Evolutionary conservation across 176 grass and related monocot genomes (phyloP).

Genomic region (Aegilops umbellulata): DNA sequence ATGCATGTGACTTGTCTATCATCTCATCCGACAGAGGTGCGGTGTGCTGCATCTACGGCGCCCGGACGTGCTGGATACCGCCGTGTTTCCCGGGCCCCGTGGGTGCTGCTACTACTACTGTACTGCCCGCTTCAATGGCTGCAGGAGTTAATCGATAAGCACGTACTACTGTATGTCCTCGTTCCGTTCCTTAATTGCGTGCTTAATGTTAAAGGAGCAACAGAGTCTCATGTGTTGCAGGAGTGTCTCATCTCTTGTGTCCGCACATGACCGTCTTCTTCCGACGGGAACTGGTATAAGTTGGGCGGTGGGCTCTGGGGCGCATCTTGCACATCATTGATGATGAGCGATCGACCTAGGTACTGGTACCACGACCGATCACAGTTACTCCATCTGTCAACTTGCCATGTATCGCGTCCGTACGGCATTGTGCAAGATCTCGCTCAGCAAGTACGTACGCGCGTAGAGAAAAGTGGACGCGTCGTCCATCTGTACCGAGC

Average conservation of each 20-base stretch:
- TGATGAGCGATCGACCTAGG: neutral
- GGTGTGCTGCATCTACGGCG: no score
- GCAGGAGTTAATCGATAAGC: no score
- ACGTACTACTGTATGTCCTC: no score
- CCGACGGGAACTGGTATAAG: neutral
- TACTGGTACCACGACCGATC: neutral
- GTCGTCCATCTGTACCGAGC: no score
- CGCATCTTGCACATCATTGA: neutral
- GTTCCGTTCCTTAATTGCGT: no score
- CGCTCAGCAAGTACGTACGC: neutral
- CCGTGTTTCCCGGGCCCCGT: neutral
- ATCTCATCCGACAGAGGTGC: neutral
- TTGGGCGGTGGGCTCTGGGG: neutral
- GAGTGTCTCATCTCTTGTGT: no score
- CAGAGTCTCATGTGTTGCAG: no score
- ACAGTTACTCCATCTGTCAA: neutral
- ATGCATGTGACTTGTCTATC: neutral
- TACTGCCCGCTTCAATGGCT: neutral
- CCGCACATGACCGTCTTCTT: no score
- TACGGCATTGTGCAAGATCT: slow-evolving; percentile 9
- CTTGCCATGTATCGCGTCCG: no score
- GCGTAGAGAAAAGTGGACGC: neutral
- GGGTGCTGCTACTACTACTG: neutral
- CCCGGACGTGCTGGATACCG: neutral
- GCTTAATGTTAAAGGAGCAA: no score